Conservation (phyloP, 2,329 filamentous ascomycete genomes). For the Colletotrichum sp. region DNA sequence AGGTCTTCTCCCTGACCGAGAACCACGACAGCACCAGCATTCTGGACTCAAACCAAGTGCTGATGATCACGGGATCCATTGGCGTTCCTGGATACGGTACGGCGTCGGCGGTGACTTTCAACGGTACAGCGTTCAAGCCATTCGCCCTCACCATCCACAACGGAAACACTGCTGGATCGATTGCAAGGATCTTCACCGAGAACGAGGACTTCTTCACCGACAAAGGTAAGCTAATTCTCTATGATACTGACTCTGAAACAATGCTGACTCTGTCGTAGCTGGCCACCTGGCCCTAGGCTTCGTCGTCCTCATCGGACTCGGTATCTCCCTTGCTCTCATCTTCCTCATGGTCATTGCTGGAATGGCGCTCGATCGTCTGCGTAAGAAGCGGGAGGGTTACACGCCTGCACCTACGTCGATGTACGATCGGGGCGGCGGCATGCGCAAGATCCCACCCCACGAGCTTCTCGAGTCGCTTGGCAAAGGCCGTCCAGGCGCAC, state of each 20-base stretch:
- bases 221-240: slow-evolving; percentile 54
- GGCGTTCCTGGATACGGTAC: slow-evolving; percentile 77
- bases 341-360: slow-evolving; percentile 79
- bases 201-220: slow-evolving; percentile 76
- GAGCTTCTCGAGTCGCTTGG: slow-evolving; percentile 62
- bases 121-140: slow-evolving; percentile 79
- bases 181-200: slow-evolving; percentile 85
- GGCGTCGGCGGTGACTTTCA: slow-evolving; percentile 85
- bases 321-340: slow-evolving; percentile 77
- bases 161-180: slow-evolving; percentile 70
- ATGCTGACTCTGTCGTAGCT: slow-evolving; percentile 36
- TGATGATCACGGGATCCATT: slow-evolving; percentile 87
- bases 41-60: slow-evolving; percentile 69
- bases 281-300: slow-evolving; percentile 74
- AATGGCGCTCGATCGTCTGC: slow-evolving; percentile 75
- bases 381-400: slow-evolving; percentile 82
- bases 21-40: slow-evolving; percentile 69
- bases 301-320: slow-evolving; percentile 81
- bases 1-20: slow-evolving; percentile 76
- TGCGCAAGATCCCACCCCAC: slow-evolving; percentile 64
- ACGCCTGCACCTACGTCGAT: slow-evolving; percentile 74
- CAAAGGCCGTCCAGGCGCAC: slow-evolving; percentile 52
- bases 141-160: slow-evolving; percentile 79
- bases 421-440: slow-evolving; percentile 64
- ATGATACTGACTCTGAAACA: slow-evolving; percentile 10